These are phyloP conservation scores for Symmetrospora coprosmae DNA, from an alignment of 768 basidiomycete species.

Conservation along the genomic window DNA sequence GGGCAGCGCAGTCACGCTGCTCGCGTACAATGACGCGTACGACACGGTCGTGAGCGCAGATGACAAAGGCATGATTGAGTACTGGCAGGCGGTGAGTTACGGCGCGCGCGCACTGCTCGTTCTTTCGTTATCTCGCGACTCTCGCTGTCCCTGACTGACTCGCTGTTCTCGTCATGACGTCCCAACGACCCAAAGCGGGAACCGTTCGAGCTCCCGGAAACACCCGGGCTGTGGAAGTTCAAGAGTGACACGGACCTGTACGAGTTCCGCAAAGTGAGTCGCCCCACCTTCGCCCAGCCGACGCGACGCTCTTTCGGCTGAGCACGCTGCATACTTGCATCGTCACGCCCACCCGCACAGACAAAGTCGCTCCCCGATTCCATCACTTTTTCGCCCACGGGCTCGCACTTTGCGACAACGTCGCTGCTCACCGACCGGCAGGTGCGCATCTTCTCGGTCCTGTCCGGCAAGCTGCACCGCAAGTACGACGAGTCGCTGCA, in stretches of 20 bases:
- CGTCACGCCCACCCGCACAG: no score
- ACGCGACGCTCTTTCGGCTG: background rate
- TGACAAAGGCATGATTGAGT: slow-evolving; percentile 86
- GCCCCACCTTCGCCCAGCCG: background rate
- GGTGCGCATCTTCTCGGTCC: slow-evolving; percentile 82
- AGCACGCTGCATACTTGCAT: no score
- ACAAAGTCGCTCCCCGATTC: slow-evolving; percentile 83
- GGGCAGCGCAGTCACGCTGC: slow-evolving; percentile 62
- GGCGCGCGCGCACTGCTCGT: no score
- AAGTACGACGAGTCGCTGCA: slow-evolving; percentile 88
- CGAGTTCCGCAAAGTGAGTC: slow-evolving; percentile 91
- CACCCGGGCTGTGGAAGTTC: slow-evolving; percentile 68
- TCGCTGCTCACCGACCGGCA: slow-evolving; percentile 77
- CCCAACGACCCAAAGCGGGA: slow-evolving; percentile 40
- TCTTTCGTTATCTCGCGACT: no score
- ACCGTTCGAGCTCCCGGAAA: slow-evolving; percentile 69
- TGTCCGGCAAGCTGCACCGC: slow-evolving; percentile 71
- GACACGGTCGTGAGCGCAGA: slow-evolving; percentile 89
- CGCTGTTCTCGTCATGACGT: background rate
- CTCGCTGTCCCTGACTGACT: no score
- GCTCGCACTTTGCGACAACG: slow-evolving; percentile 78
- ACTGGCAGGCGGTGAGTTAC: slow-evolving; percentile 58
- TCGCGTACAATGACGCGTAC: slow-evolving; percentile 77
- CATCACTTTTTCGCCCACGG: slow-evolving; percentile 77
- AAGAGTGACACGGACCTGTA: slow-evolving; percentile 87